phyloP scores from a whole-genome alignment of 306 rosid species.

The Cucumis hystrix region DNA sequence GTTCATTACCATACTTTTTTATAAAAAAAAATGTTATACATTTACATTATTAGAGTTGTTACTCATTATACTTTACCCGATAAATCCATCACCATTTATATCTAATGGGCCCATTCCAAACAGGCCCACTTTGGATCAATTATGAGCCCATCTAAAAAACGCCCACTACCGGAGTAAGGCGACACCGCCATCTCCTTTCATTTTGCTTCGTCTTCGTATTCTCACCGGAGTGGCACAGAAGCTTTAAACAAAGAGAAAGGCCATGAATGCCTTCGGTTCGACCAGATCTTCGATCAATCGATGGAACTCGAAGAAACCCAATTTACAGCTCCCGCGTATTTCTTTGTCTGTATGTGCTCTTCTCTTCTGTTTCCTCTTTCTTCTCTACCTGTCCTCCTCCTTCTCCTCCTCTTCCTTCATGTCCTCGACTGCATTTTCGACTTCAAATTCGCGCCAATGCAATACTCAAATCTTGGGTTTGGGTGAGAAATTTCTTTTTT shows the following conservation, averaged over 20 bases:
- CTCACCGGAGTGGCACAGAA: background rate
- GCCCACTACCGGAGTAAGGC: background rate
- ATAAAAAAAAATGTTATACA: too few species aligned
- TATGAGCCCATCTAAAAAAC: background rate
- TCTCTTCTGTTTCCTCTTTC: slow-evolving; percentile 15
- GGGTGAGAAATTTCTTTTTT: slow-evolving; percentile 51
- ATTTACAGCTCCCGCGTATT: slow-evolving; percentile 12
- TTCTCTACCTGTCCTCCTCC: slow-evolving; percentile 26
- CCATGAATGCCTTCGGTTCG: slow-evolving; percentile 19
- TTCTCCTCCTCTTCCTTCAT: slow-evolving; percentile 7
- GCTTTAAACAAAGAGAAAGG: background rate
- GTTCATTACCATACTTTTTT: too few species aligned
- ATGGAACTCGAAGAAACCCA: slow-evolving; percentile 27
- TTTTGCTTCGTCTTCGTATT: background rate
- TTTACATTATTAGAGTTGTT: too few species aligned
- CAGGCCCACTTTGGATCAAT: background rate
- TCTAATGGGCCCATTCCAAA: too few species aligned
- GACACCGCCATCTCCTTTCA: background rate
- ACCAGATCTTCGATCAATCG: slow-evolving; percentile 20
- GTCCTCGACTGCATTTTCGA: background rate
- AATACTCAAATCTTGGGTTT: slow-evolving; percentile 15
- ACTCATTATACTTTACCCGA: too few species aligned
- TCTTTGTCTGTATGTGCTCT: slow-evolving; percentile 15
- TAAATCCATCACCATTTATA: background rate
- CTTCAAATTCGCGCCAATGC: slow-evolving; percentile 21